phyloP scores from a whole-genome alignment of 31 red algal genomes.

The Endocladia muricata region DNA sequence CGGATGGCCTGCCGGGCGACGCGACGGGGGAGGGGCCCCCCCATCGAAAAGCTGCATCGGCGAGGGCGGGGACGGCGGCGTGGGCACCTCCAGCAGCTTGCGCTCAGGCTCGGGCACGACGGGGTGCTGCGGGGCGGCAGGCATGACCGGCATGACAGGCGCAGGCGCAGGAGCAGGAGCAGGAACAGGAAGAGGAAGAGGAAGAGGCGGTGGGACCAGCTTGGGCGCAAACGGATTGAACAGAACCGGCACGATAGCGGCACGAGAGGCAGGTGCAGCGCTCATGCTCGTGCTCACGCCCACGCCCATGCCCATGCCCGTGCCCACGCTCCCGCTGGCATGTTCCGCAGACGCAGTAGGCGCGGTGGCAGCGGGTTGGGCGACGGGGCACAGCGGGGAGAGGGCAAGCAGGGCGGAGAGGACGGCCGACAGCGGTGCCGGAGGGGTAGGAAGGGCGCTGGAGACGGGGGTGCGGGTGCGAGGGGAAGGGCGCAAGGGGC shows the following conservation, averaged over 20 bases:
- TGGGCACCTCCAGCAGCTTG: not conserved
- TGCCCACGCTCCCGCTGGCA: too few relatives aligned
- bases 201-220: too few relatives aligned
- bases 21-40: not conserved
- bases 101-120: not conserved
- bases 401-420: not conserved
- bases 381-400: not conserved
- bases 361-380: not conserved
- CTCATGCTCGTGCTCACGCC: too few relatives aligned
- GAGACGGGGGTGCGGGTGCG: not conserved
- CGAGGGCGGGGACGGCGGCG: not conserved
- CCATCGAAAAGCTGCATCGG: constrained; percentile 9
- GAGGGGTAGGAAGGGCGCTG: not conserved
- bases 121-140: not conserved
- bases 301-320: too few relatives aligned
- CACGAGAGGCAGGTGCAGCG: too few relatives aligned
- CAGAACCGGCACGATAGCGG: too few relatives aligned
- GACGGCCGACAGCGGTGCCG: not conserved
- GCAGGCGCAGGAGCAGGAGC: too few relatives aligned
- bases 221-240: too few relatives aligned
- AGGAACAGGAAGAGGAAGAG: too few relatives aligned
- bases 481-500: not conserved
- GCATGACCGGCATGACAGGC: constrained; percentile 2
- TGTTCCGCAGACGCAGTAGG: too few relatives aligned
- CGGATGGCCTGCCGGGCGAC: constrained; percentile 27